These are phyloP conservation scores for Hypoxylon fragiforme DNA, from an alignment of 495 filamentous ascomycete species.

Conservation along the genomic window DNA sequence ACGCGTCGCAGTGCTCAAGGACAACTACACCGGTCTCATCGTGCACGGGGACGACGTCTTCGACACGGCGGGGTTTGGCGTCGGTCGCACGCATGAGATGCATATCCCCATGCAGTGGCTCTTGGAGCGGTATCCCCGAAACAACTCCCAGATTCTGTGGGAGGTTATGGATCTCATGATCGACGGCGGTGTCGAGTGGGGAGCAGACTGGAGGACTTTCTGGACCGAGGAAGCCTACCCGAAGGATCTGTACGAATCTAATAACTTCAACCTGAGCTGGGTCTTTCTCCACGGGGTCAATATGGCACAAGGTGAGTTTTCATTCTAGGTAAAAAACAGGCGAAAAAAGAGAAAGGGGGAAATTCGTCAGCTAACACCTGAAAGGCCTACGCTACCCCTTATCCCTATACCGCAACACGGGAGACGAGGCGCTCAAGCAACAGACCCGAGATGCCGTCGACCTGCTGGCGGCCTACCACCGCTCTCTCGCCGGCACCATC, in stretches of 20 bases:
- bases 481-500: constrained; percentile 38
- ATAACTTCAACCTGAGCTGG: constrained; percentile 20
- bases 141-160: constrained; percentile 37
- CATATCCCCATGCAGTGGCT: constrained; percentile 58
- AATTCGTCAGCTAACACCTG: no score
- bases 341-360: no score
- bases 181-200: constrained; percentile 31
- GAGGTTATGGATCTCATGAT: constrained; percentile 41
- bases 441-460: constrained; percentile 38
- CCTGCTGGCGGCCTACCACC: constrained; percentile 34
- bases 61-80: constrained; percentile 48
- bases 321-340: no score
- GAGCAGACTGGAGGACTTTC: constrained; percentile 44
- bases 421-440: constrained; percentile 34
- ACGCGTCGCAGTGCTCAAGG: constrained; percentile 45
- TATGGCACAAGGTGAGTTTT: constrained; percentile 37
- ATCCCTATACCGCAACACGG: constrained; percentile 37
- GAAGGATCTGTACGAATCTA: constrained; percentile 33
- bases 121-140: constrained; percentile 47
- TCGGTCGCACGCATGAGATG: constrained; percentile 57
- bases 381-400: constrained; percentile 36
- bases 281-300: constrained; percentile 38
- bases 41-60: constrained; percentile 46
- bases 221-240: constrained; percentile 38
- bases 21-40: constrained; percentile 55